These are phyloP conservation scores for Hemileccinum impolitum DNA, from an alignment of 768 basidiomycete genomes.

Conservation along the genomic window DNA sequence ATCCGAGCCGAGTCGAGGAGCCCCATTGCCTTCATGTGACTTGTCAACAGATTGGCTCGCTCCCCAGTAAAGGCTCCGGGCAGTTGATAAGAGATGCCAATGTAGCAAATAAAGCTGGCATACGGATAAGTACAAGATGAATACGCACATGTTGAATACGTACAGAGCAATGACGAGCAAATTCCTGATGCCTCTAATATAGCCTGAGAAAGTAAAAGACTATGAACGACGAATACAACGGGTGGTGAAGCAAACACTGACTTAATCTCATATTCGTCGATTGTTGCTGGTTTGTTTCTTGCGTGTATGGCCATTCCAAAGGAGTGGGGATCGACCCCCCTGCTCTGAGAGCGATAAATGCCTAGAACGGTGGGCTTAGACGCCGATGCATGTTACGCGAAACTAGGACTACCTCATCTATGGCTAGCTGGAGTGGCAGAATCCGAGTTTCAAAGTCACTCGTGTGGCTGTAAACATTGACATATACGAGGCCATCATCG, in stretches of 20 bases:
- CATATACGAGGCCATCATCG: slow-evolving; percentile 59
- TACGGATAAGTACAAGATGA: background rate
- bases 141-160: slow-evolving; percentile 17
- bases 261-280: slow-evolving; percentile 51
- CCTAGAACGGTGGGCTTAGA: slow-evolving; percentile 37
- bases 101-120: slow-evolving; percentile 60
- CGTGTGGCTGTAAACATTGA: slow-evolving; percentile 62
- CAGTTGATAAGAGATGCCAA: slow-evolving; percentile 76
- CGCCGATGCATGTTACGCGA: background rate
- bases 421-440: slow-evolving; percentile 72
- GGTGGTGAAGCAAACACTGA: slow-evolving; percentile 27
- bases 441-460: slow-evolving; percentile 68
- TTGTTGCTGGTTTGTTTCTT: slow-evolving; percentile 65
- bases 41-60: slow-evolving; percentile 58
- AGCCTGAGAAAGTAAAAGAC: slow-evolving; percentile 39
- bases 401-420: slow-evolving; percentile 53
- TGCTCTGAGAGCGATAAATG: slow-evolving; percentile 67
- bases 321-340: slow-evolving; percentile 55
- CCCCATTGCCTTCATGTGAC: slow-evolving; percentile 81
- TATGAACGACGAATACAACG: background rate
- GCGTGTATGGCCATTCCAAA: slow-evolving; percentile 69
- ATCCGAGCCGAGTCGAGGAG: slow-evolving; percentile 67
- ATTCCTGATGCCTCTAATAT: slow-evolving; percentile 56
- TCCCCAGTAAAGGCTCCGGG: slow-evolving; percentile 69
- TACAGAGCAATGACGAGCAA: slow-evolving; percentile 68